Conservation (phyloP, 495 filamentous ascomycete genomes). For the Lasiosphaeriaceae sp. region DNA sequence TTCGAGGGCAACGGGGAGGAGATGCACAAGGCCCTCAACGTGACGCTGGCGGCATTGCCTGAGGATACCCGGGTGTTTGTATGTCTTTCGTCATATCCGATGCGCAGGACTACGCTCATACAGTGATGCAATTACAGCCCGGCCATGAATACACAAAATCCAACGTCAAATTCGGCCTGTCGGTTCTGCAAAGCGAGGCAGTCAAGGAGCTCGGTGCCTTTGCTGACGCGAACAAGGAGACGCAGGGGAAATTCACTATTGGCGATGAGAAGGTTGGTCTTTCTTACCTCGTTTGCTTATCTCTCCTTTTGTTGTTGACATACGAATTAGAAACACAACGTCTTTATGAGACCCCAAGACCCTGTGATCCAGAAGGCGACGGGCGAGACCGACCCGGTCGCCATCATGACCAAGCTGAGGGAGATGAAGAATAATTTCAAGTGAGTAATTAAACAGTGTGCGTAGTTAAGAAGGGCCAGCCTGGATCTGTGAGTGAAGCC, state of each 20-base stretch:
- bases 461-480: too few species aligned
- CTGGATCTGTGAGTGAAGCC: background rate
- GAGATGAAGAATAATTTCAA: constrained; percentile 91
- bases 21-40: constrained; percentile 87
- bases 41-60: constrained; percentile 73
- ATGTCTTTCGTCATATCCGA: too few species aligned
- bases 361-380: constrained; percentile 79
- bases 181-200: constrained; percentile 67
- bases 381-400: constrained; percentile 74
- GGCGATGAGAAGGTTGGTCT: constrained; percentile 88
- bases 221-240: constrained; percentile 75
- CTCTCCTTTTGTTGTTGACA: background rate
- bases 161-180: constrained; percentile 82
- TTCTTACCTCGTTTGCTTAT: background rate
- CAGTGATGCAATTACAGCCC: too few species aligned
- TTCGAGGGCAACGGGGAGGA: constrained; percentile 88
- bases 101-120: too few species aligned
- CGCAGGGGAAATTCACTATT: constrained; percentile 95
- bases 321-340: constrained; percentile 73
- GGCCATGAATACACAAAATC: constrained; percentile 97
- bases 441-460: constrained; percentile 37
- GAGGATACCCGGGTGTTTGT: constrained; percentile 94
- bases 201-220: constrained; percentile 74
- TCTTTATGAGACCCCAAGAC: constrained; percentile 93
- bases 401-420: constrained; percentile 80